A percentile compares a stretch with the other conserved stretches of the same genome.
Evolutionary conservation across 2,329 filamentous ascomycete species (phyloP).

Genomic region (Raffaelea arxii): DNA sequence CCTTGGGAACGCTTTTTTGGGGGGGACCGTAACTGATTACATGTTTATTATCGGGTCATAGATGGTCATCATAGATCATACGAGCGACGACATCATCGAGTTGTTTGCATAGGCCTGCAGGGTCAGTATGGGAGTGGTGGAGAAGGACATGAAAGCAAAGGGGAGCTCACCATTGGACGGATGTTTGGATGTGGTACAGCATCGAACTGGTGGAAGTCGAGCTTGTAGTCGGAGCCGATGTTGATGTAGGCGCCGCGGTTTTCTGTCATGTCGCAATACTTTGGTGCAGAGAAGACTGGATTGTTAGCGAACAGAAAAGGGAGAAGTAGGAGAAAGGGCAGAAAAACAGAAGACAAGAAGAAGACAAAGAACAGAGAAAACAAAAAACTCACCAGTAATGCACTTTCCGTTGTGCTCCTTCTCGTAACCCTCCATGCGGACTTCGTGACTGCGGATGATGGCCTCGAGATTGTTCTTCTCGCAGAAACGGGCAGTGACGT

Average conservation of each 20-base stretch:
- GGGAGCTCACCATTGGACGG: slow-evolving; percentile 65
- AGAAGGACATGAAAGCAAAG: not conserved
- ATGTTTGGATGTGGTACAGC: slow-evolving; percentile 94
- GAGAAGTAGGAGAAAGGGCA: not conserved
- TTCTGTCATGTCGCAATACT: slow-evolving; percentile 95
- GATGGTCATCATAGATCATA: no score
- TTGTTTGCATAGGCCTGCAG: slow-evolving; percentile 72
- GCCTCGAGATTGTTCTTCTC: slow-evolving; percentile 91
- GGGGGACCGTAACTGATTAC: no score
- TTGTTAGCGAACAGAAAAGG: slow-evolving; percentile 5
- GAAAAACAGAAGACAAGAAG: not conserved
- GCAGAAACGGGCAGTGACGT: slow-evolving; percentile 93
- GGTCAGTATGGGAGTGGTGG: slow-evolving; percentile 5
- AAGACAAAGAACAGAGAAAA: not conserved
- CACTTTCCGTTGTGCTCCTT: slow-evolving; percentile 92
- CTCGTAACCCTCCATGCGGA: slow-evolving; percentile 98
- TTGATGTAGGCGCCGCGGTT: slow-evolving; percentile 99
- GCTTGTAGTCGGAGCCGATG: slow-evolving; percentile 82
- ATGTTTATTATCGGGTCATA: no score
- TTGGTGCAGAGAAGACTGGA: slow-evolving; percentile 88
- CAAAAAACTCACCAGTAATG: slow-evolving; percentile 61
- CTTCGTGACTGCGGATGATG: slow-evolving; percentile 94
- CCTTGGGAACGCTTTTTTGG: no score
- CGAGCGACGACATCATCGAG: slow-evolving; percentile 68
- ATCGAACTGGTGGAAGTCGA: slow-evolving; percentile 87